phyloP scores from a whole-genome alignment of 164 flowering plant species.

The Aristolochia contorta region DNA sequence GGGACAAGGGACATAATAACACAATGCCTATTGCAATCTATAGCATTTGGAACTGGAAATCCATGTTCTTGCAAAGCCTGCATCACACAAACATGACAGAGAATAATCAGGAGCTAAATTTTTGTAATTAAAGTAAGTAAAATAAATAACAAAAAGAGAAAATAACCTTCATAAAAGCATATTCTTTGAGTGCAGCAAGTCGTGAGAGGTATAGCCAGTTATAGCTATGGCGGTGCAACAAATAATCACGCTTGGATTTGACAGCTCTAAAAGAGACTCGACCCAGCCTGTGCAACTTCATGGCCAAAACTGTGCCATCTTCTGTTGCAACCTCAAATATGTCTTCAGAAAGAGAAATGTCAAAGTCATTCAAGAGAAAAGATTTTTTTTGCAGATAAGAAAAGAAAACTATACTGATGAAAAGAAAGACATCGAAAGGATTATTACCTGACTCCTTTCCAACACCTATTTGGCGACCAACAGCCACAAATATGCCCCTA shows the following conservation, averaged over 20 bases:
- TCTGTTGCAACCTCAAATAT: conserved; percentile 90
- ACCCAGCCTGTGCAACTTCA: conserved; percentile 92
- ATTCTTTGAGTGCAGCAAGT: conserved; percentile 92
- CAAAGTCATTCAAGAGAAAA: not conserved
- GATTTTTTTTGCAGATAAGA: not conserved
- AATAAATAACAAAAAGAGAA: not conserved
- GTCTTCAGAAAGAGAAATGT: conserved; percentile 27
- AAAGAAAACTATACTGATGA: not conserved
- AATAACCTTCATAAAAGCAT: conserved; percentile 91
- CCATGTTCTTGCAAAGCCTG: conserved; percentile 85
- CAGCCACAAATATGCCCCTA: conserved; percentile 66
- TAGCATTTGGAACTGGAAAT: conserved; percentile 88
- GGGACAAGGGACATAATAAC: conserved; percentile 86
- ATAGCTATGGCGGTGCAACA: conserved; percentile 76
- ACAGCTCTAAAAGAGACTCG: conserved; percentile 91
- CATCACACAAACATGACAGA: conserved; percentile 1
- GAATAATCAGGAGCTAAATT: not conserved
- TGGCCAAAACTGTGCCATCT: conserved; percentile 83
- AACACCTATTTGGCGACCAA: conserved; percentile 92
- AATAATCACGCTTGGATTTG: conserved; percentile 89
- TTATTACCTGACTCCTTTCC: conserved; percentile 86
- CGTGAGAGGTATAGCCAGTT: conserved; percentile 92
- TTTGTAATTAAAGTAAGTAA: not conserved
- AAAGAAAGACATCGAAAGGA: not conserved
- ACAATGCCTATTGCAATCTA: conserved; percentile 95